Conservation (phyloP, 331 rosid genomes). For the Quercus tomentella region DNA sequence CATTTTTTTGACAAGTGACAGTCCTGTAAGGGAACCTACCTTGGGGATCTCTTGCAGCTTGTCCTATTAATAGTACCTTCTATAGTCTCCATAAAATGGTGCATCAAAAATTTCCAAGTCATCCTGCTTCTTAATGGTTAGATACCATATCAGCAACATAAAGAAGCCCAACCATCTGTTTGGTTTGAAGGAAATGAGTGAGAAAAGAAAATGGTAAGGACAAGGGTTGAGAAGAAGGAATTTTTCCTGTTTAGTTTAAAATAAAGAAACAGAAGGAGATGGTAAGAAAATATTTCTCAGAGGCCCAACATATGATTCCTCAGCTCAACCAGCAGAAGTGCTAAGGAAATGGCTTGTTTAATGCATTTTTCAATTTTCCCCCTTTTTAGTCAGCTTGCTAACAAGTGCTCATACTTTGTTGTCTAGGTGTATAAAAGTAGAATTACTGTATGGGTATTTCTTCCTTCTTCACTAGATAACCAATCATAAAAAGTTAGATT, state of each 20-base stretch:
- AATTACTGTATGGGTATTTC: neutral
- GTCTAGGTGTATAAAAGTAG: neutral
- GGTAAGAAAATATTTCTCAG: neutral
- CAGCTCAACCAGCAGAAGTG: neutral
- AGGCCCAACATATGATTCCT: neutral
- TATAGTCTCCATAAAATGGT: neutral
- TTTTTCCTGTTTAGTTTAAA: neutral
- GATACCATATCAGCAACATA: neutral
- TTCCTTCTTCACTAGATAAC: neutral
- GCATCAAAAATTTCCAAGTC: neutral
- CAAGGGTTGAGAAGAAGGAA: neutral
- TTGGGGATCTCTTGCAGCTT: neutral
- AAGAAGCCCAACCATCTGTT: neutral
- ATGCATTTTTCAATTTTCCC: neutral
- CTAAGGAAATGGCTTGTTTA: neutral
- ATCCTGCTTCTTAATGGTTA: neutral
- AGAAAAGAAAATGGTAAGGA: neutral
- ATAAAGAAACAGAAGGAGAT: neutral
- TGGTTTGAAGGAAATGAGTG: neutral
- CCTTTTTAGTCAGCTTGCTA: neutral
- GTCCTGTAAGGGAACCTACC: neutral
- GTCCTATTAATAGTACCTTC: neutral
- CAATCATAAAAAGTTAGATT: neutral
- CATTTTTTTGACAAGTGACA: neutral
- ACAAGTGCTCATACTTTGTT: neutral